Evolutionary conservation across 306 rosid genomes (phyloP).

Genomic region (Astragalus glycyphyllos): DNA sequence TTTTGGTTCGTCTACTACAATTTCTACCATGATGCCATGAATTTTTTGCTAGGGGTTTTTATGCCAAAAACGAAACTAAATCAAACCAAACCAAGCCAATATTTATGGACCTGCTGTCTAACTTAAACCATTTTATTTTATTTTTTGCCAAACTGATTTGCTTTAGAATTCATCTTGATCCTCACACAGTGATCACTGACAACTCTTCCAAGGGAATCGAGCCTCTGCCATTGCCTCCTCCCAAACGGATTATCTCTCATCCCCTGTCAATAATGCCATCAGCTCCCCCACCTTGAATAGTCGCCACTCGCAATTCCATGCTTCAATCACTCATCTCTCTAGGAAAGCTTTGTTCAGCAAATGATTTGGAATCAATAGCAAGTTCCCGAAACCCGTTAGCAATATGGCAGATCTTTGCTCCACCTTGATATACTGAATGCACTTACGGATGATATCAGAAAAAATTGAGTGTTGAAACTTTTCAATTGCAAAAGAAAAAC

Average conservation of each 20-base stretch:
- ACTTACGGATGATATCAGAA: no score
- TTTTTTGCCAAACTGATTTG: conserved; percentile 11
- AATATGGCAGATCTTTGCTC: background rate
- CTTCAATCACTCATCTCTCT: background rate
- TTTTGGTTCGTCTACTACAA: conserved; percentile 11
- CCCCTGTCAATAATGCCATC: background rate
- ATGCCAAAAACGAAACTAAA: no score
- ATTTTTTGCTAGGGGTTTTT: background rate
- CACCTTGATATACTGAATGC: background rate
- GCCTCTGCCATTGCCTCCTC: conserved; percentile 7
- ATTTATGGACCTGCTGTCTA: background rate
- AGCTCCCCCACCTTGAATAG: background rate
- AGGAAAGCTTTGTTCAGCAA: background rate
- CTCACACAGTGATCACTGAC: background rate
- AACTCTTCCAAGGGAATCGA: background rate
- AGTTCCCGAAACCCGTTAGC: background rate
- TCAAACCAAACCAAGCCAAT: background rate
- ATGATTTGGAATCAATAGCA: background rate
- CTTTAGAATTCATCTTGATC: background rate
- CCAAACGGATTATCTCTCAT: background rate
- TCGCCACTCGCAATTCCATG: background rate
- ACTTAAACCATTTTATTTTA: background rate
- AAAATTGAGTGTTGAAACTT: background rate
- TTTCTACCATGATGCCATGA: background rate
- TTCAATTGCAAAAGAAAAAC: background rate